Conservation (phyloP, 2,329 filamentous ascomycete genomes). For the Sphaerulina musiva region DNA sequence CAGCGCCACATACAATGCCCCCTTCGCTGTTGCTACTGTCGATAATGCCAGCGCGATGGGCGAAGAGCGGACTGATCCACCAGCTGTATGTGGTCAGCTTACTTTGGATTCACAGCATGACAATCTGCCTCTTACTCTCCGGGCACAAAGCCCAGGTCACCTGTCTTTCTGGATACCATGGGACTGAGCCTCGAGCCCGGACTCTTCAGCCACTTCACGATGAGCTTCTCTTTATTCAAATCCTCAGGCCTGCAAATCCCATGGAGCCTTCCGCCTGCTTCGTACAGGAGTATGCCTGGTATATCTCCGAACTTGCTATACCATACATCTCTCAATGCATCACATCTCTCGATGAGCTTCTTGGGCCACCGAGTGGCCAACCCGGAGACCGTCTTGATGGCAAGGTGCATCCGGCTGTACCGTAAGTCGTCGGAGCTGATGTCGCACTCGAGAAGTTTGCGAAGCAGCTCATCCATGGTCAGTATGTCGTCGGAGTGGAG, state of each 20-base stretch:
- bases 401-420: constrained; percentile 43
- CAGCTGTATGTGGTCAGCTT: constrained; percentile 33
- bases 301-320: constrained; percentile 35
- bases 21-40: constrained; percentile 38
- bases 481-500: constrained; percentile 42
- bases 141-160: constrained; percentile 41
- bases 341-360: constrained; percentile 41
- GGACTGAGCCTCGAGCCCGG: constrained; percentile 28
- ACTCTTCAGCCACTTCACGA: constrained; percentile 31
- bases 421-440: constrained; percentile 35
- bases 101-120: background rate
- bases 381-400: constrained; percentile 39
- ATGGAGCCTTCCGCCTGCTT: constrained; percentile 39
- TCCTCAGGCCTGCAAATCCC: constrained; percentile 38
- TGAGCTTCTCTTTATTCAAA: constrained; percentile 35
- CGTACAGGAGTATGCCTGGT: constrained; percentile 37
- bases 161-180: constrained; percentile 34
- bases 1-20: constrained; percentile 38
- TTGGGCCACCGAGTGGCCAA: constrained; percentile 44
- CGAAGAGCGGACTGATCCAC: constrained; percentile 47
- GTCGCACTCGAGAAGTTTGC: constrained; percentile 23
- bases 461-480: constrained; percentile 40
- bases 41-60: constrained; percentile 44
- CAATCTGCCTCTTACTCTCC: constrained; percentile 34
- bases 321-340: constrained; percentile 39